A percentile compares a stretch with the other conserved stretches of the same genome.
phyloP scores from a whole-genome alignment of 768 basidiomycete genomes.

The Sarcodon aspratus region DNA sequence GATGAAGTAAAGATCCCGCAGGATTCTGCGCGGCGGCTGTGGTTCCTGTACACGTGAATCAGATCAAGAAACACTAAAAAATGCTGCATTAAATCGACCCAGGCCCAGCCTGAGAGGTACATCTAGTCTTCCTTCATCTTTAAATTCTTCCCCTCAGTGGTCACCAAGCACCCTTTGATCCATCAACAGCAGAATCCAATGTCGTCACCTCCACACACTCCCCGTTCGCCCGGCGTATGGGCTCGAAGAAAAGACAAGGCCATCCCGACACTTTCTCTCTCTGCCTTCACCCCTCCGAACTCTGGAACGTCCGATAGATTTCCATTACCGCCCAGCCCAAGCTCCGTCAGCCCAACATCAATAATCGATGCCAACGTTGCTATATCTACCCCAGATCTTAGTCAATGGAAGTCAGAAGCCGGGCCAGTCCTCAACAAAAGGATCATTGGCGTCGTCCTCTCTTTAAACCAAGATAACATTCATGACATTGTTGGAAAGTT shows the following conservation, averaged over 20 bases:
- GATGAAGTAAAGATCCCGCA: too few species aligned
- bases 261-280: conserved; percentile 62
- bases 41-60: too few species aligned
- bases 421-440: conserved; percentile 33
- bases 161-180: too few species aligned
- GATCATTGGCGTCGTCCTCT: conserved; percentile 45
- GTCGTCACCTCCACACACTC: conserved; percentile 9
- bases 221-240: conserved; percentile 30
- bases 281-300: conserved; percentile 66
- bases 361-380: conserved; percentile 64
- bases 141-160: too few species aligned
- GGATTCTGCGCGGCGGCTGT: too few species aligned
- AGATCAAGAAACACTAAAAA: too few species aligned
- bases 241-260: conserved; percentile 52
- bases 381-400: conserved; percentile 26
- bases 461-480: conserved; percentile 28
- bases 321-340: conserved; percentile 59
- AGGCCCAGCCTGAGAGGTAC: too few species aligned
- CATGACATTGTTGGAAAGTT: conserved; percentile 36
- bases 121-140: too few species aligned
- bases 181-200: background rate
- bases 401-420: conserved; percentile 42
- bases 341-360: conserved; percentile 45
- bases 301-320: conserved; percentile 57
- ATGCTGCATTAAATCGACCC: too few species aligned